phyloP scores from a whole-genome alignment of 2,329 filamentous ascomycete genomes.

The Cladobotryum protrusum region DNA sequence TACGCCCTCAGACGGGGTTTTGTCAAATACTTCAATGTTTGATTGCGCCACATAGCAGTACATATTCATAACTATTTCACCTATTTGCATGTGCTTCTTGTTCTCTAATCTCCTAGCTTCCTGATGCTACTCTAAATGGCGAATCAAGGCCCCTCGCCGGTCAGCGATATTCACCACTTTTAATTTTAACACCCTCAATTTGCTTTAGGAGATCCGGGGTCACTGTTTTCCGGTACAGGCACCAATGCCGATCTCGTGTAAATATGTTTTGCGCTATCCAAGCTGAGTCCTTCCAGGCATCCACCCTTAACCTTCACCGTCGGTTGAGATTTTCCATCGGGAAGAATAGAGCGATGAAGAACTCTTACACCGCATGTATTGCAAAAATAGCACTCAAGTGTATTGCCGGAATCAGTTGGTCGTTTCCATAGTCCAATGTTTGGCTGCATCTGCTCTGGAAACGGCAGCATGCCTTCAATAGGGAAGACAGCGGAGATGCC shows the following conservation, averaged over 20 bases:
- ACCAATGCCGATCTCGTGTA: slow-evolving; percentile 40
- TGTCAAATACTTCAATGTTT: too few species aligned
- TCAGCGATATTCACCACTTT: too few species aligned
- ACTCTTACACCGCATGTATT: slow-evolving; percentile 39
- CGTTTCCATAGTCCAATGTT: slow-evolving; percentile 33
- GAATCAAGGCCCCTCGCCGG: too few species aligned
- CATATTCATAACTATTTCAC: too few species aligned
- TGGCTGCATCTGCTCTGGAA: slow-evolving; percentile 25
- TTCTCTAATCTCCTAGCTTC: too few species aligned
- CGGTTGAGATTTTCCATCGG: slow-evolving; percentile 30
- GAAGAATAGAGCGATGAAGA: slow-evolving; percentile 36
- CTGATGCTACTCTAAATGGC: too few species aligned
- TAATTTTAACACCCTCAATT: not conserved
- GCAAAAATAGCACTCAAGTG: slow-evolving; percentile 39
- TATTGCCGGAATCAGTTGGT: slow-evolving; percentile 33
- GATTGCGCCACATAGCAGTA: too few species aligned
- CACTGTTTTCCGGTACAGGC: slow-evolving; percentile 33
- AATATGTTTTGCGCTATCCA: slow-evolving; percentile 37
- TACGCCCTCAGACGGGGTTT: not conserved
- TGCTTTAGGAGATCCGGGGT: slow-evolving; percentile 15
- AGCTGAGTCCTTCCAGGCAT: slow-evolving; percentile 34
- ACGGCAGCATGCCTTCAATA: slow-evolving; percentile 34
- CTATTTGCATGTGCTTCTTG: too few species aligned
- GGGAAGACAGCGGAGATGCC: slow-evolving; percentile 40
- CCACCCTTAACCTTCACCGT: slow-evolving; percentile 43